Evolutionary conservation across 169 alveolate genomes (phyloP).

Genomic region (Plasmodium falciparum): DNA sequence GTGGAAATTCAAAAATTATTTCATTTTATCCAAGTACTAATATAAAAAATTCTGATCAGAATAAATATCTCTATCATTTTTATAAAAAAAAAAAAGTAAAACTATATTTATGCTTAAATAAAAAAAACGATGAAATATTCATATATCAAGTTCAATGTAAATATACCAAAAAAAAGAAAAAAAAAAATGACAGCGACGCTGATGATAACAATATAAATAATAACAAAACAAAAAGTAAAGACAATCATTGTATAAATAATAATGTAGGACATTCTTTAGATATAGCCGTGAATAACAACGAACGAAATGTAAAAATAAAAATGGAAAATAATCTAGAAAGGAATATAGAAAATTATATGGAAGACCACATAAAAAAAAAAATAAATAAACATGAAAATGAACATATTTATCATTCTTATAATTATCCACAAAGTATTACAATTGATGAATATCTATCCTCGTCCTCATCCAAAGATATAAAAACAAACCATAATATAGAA

Average conservation of each 20-base stretch:
- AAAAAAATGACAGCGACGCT: neutral
- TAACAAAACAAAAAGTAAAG: neutral
- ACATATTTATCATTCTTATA: neutral
- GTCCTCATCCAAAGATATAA: neutral
- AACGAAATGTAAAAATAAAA: neutral
- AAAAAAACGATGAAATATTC: slow-evolving; percentile 50
- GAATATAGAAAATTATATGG: neutral
- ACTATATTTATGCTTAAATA: slow-evolving; percentile 45
- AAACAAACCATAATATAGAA: neutral
- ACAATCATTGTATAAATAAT: neutral
- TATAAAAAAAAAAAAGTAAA: slow-evolving; percentile 59
- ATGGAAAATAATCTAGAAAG: neutral
- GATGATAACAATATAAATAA: neutral
- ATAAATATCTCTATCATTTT: slow-evolving; percentile 68
- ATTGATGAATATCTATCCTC: neutral
- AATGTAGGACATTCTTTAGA: neutral
- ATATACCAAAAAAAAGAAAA: slow-evolving; percentile 12
- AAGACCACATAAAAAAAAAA: neutral
- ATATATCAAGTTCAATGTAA: slow-evolving; percentile 56
- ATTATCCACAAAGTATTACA: neutral
- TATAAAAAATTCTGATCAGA: slow-evolving; percentile 38
- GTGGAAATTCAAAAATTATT: slow-evolving; percentile 57
- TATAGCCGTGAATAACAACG: neutral
- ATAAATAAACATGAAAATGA: neutral
- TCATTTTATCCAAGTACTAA: slow-evolving; percentile 64